Evolutionary conservation across 768 basidiomycete species (phyloP).

Genomic region (Xerocomellus chrysenteron): DNA sequence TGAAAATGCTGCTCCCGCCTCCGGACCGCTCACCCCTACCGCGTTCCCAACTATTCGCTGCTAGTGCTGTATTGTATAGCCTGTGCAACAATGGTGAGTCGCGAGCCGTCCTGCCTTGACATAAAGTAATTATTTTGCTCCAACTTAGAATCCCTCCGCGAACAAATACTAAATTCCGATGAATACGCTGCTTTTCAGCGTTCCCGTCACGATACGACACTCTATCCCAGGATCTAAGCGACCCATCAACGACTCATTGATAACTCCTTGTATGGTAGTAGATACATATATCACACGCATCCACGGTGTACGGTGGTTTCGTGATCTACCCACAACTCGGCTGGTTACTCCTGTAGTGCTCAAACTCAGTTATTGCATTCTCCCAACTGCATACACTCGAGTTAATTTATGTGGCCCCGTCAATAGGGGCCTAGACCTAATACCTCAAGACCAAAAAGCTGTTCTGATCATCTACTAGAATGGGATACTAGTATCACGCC

Average conservation of each 20-base stretch:
- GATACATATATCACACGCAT: too few relatives aligned
- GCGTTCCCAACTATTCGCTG: neutral
- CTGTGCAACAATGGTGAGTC: constrained; percentile 7
- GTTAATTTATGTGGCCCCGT: too few relatives aligned
- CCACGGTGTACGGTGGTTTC: too few relatives aligned
- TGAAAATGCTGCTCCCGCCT: constrained; percentile 1
- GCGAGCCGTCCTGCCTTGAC: neutral
- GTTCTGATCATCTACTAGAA: too few relatives aligned
- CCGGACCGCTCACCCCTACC: neutral
- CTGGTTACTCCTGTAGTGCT: too few relatives aligned
- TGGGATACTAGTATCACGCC: too few relatives aligned
- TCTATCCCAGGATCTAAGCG: neutral
- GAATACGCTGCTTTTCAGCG: neutral
- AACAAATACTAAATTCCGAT: neutral
- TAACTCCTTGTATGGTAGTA: neutral
- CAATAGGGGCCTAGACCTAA: too few relatives aligned
- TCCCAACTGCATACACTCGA: too few relatives aligned
- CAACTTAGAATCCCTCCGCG: neutral
- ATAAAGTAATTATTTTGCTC: neutral
- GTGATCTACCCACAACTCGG: too few relatives aligned
- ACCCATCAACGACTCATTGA: neutral
- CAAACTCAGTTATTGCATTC: too few relatives aligned
- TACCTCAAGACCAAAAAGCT: too few relatives aligned
- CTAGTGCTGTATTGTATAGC: neutral
- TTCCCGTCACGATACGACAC: neutral